Evolutionary conservation across 78 protist genomes (phyloP).

Genomic region (Emiliania huxleyi): DNA sequence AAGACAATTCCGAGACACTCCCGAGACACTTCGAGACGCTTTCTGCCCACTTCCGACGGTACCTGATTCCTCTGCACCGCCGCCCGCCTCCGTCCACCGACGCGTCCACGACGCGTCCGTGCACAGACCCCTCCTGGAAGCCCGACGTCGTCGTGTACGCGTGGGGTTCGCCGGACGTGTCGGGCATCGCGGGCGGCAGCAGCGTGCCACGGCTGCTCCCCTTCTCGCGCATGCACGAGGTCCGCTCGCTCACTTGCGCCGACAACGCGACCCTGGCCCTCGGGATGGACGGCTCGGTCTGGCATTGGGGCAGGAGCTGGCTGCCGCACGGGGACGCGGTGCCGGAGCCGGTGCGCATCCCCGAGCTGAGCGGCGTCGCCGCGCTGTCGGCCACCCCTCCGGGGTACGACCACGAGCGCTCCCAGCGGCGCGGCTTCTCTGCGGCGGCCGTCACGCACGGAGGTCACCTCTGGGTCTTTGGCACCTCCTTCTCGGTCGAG

Average conservation of each 20-base stretch:
- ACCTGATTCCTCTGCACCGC: no score
- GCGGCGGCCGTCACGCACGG: neutral
- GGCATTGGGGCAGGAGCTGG: neutral
- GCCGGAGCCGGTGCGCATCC: neutral
- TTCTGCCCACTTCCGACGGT: no score
- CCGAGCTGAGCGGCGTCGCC: neutral
- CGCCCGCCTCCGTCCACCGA: no score
- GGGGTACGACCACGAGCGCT: neutral
- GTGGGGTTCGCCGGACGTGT: neutral
- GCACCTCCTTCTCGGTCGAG: neutral
- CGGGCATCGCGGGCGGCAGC: neutral
- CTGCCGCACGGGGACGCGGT: neutral
- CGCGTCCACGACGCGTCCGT: no score
- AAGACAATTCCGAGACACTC: no score
- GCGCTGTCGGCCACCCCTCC: neutral
- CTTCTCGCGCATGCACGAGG: neutral
- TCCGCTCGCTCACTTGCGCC: neutral
- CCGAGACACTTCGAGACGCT: no score
- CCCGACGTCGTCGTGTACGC: neutral
- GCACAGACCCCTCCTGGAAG: conserved; percentile 8
- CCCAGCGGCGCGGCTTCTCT: neutral
- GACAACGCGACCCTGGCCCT: conserved; percentile 3
- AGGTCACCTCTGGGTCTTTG: neutral
- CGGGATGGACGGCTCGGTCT: neutral
- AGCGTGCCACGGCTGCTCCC: neutral